Conservation (phyloP, 2,329 filamentous ascomycete species). For the Juglanconis sp. region DNA sequence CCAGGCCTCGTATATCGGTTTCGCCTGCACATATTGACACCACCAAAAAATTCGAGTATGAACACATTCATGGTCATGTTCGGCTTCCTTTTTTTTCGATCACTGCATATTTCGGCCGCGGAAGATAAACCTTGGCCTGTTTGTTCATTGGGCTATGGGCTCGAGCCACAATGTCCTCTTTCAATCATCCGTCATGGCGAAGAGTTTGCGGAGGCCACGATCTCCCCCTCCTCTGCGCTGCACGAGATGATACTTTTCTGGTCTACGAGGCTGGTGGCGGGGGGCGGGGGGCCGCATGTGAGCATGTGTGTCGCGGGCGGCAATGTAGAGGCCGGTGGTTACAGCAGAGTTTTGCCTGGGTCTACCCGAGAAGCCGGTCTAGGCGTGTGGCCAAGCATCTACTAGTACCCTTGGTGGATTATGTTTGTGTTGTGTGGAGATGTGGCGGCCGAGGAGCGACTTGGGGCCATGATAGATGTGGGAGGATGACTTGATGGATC, state of each 20-base stretch:
- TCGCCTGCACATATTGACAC: conserved; percentile 17
- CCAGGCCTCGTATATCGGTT: conserved; percentile 8
- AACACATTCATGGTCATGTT: conserved; percentile 2
- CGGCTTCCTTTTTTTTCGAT: conserved; percentile 1
- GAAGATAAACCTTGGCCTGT: not conserved
- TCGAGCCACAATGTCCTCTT: not conserved
- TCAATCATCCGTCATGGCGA: not conserved
- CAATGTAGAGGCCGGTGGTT: no score
- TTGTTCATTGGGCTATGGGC: not conserved
- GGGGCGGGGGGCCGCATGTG: no score
- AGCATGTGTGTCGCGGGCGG: no score
- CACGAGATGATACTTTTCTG: no score
- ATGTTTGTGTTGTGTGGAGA: conserved; percentile 1
- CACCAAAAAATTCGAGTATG: not conserved
- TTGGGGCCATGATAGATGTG: conserved; percentile 1
- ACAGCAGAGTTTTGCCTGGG: no score
- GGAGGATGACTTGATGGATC: conserved; percentile 8
- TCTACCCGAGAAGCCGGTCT: no score
- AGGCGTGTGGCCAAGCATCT: not conserved
- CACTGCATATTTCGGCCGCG: not conserved
- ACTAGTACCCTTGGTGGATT: not conserved
- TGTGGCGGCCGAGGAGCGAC: not conserved
- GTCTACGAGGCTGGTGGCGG: no score
- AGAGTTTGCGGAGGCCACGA: not conserved
- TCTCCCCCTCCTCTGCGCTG: no score